Percentiles rank a stretch among this genome's conserved stretches.
Conservation (phyloP, 345 rosid genomes). For the Citrus maxima region DNA sequence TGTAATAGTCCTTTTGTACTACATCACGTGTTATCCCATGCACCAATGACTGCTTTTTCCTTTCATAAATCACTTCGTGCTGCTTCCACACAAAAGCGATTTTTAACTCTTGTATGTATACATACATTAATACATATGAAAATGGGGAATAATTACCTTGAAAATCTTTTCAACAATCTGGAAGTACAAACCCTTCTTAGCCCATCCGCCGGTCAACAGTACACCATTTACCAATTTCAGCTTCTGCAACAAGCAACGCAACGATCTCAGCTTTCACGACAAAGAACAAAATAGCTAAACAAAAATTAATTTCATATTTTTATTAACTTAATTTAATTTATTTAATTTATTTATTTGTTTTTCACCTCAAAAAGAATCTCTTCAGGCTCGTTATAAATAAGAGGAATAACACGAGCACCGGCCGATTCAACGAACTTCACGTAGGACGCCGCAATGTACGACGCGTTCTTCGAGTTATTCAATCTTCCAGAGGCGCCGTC, state of each 20-base stretch:
- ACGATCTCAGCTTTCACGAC: background rate
- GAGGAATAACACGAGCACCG: slow-evolving; percentile 88
- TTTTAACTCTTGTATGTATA: too few species aligned
- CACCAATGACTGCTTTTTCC: background rate
- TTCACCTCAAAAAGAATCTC: slow-evolving; percentile 63
- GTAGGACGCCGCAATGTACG: slow-evolving; percentile 80
- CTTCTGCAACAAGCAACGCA: slow-evolving; percentile 48
- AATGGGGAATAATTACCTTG: slow-evolving; percentile 31
- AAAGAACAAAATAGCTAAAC: too few species aligned
- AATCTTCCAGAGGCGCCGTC: slow-evolving; percentile 89
- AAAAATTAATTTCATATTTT: too few species aligned
- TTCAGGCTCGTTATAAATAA: slow-evolving; percentile 68
- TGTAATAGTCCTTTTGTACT: too few species aligned
- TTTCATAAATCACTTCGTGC: background rate
- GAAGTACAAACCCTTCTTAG: slow-evolving; percentile 63
- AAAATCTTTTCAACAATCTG: slow-evolving; percentile 43
- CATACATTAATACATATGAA: too few species aligned
- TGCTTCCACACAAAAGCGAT: too few species aligned
- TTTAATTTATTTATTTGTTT: background rate
- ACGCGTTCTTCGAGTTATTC: slow-evolving; percentile 45
- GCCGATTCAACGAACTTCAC: slow-evolving; percentile 90
- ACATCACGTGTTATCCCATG: too few species aligned
- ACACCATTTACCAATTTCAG: slow-evolving; percentile 77
- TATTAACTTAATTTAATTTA: background rate
- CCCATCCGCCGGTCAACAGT: slow-evolving; percentile 93